Conservation (phyloP, 169 alveolate genomes). For the Plasmodium blacklocki region DNA sequence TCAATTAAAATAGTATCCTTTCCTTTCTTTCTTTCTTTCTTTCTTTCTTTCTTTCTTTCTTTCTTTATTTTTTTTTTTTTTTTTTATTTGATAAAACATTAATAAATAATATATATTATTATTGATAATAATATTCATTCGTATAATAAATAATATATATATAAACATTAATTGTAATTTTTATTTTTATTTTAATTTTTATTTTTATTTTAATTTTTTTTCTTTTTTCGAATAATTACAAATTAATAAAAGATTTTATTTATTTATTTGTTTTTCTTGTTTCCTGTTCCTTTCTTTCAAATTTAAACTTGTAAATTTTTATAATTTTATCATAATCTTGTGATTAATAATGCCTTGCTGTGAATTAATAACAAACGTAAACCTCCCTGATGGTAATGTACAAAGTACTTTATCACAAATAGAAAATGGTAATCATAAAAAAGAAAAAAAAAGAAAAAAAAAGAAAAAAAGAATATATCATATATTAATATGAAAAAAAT, state of each 20-base stretch:
- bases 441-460: no score
- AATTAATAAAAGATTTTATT: no score
- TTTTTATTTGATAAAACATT: no score
- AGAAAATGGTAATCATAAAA: constrained; percentile 31
- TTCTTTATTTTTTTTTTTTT: no score
- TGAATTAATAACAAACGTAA: constrained; percentile 36
- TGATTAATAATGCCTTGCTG: constrained; percentile 55
- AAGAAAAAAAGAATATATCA: no score
- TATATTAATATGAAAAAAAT: not conserved
- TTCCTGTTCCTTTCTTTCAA: not conserved
- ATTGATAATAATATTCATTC: no score
- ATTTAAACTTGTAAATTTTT: not conserved
- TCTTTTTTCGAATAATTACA: not conserved
- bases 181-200: not conserved
- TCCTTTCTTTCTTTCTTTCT: no score
- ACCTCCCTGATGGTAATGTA: constrained; percentile 33
- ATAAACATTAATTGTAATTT: no score
- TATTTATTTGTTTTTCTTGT: not conserved
- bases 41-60: no score
- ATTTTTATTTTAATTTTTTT: not conserved
- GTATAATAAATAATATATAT: no score
- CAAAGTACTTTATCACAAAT: constrained; percentile 24
- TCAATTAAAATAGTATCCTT: no score
- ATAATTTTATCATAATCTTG: not conserved
- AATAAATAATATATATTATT: no score